Evolutionary conservation across 306 rosid species (phyloP), one percentile per base, ranked within the genome.

Genomic region (Medicago ruthenica): DNA sequence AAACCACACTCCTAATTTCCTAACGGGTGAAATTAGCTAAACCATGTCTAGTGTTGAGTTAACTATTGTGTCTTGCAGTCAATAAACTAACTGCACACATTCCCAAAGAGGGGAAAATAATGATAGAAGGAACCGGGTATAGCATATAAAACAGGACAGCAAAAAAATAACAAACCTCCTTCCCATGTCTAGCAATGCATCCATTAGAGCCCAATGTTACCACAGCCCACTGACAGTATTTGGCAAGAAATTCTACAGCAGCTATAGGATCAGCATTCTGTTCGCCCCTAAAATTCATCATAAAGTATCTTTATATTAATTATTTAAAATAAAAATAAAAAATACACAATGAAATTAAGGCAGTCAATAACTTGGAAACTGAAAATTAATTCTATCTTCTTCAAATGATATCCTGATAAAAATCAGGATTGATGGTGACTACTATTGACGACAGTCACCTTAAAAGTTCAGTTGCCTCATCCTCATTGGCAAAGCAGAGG

Each of bases 401-500:
- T 60, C 11, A 39, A 5, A 83, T 54, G 70, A 59, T 50, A 31
- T 51, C 36, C 65, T 57, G 8, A 75, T 17, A 70, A 45, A 17
- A 69, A 47, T 51, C 44, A 20, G 58, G 47, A 69, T 39, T 41
- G 36, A 47, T 14, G 27, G 16, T 14, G 42, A 61, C 21, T 41
- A 78, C 58, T 65, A 83, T 64, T 5, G 63, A 58, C 22, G 63
- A 42, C 15, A 76, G 37, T 72, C 84, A 95, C 99, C 99, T 87
- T 67, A 95, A 63, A 83, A 95, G 88, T 83, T 92, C 99, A 62
- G 92, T 81, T 78, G 99, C 99, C 76, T 95, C 99, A 70, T 95
- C 99, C 83, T 95, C 99, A 57, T 95, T 95, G 80, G 97, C 97
- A 84, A 92, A 95, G 86, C 99, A 95, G 60, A 95, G 97, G 89